phyloP scores from a whole-genome alignment of 495 filamentous ascomycete genomes.

The Aspergillus coremiiformis region DNA sequence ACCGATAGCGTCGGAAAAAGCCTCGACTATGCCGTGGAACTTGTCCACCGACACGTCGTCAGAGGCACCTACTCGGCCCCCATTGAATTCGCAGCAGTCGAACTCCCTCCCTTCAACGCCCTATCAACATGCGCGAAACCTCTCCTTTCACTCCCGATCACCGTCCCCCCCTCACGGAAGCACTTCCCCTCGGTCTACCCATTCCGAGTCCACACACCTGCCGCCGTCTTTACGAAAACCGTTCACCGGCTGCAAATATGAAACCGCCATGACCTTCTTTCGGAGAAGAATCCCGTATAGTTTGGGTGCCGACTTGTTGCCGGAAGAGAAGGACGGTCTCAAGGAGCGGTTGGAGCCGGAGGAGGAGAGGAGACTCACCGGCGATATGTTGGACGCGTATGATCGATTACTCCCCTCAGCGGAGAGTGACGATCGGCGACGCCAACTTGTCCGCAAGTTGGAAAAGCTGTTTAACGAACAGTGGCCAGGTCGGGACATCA shows the following conservation, averaged over 20 bases:
- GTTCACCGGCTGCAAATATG: constrained; percentile 67
- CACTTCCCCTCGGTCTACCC: constrained; percentile 83
- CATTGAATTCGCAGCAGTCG: constrained; percentile 59
- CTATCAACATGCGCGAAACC: constrained; percentile 76
- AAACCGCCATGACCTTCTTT: constrained; percentile 66
- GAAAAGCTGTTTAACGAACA: constrained; percentile 77
- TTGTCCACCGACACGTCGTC: constrained; percentile 30
- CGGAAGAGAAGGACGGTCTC: constrained; percentile 55
- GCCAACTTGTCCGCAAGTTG: constrained; percentile 73
- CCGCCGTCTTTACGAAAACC: constrained; percentile 57
- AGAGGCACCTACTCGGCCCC: constrained; percentile 33
- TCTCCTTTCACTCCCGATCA: constrained; percentile 76
- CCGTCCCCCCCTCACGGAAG: constrained; percentile 74
- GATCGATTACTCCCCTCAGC: constrained; percentile 74
- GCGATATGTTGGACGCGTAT: constrained; percentile 77
- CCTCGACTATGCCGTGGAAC: constrained; percentile 38
- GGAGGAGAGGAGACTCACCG: constrained; percentile 70
- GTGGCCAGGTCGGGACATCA: constrained; percentile 87
- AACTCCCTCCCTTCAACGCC: constrained; percentile 93
- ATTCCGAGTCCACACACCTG: constrained; percentile 75
- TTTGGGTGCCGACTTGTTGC: constrained; percentile 67
- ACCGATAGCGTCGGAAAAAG: constrained; percentile 37
- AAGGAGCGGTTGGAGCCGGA: constrained; percentile 62
- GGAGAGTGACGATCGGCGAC: constrained; percentile 67
- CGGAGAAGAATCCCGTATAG: constrained; percentile 85